A percentile compares a stretch with the other conserved stretches of the same genome.
These are phyloP conservation scores for Epichloe coenophiala DNA, from an alignment of 2,329 filamentous ascomycete genomes.

Conservation along the genomic window DNA sequence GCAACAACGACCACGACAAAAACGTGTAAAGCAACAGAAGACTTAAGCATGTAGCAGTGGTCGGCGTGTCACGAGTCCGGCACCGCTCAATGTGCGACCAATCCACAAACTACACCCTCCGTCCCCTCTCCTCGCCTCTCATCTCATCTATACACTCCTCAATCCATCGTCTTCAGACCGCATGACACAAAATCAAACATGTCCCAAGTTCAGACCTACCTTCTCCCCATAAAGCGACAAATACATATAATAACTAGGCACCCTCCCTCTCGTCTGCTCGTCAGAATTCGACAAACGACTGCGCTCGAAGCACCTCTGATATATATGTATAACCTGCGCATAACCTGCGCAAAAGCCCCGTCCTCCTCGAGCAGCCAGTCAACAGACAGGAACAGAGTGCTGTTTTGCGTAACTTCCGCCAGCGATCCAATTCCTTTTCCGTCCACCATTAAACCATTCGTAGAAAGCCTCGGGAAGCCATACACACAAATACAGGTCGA, in stretches of 20 bases:
- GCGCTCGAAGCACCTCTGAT: neutral
- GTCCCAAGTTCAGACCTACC: constrained; percentile 19
- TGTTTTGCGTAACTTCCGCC: neutral
- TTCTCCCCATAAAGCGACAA: constrained; percentile 16
- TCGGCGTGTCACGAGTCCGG: constrained; percentile 24
- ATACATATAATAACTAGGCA: constrained; percentile 19
- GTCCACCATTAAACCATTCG: neutral
- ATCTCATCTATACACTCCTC: constrained; percentile 11
- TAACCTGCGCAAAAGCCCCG: neutral
- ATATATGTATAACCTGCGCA: neutral
- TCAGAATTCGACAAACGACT: constrained; percentile 1
- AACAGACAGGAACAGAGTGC: neutral
- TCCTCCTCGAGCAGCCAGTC: constrained; percentile 5
- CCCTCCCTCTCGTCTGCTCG: constrained; percentile 3
- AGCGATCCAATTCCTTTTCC: neutral
- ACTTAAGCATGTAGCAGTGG: constrained; percentile 34
- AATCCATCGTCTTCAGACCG: constrained; percentile 18
- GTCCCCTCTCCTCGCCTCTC: constrained; percentile 10
- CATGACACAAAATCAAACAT: constrained; percentile 12
- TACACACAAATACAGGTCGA: constrained; percentile 4
- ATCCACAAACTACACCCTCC: constrained; percentile 8
- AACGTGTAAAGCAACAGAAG: constrained; percentile 25
- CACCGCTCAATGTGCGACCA: constrained; percentile 10
- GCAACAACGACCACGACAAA: constrained; percentile 18
- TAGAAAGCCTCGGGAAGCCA: neutral